A percentile compares a stretch with the other conserved stretches of the same genome.
Evolutionary conservation across 768 basidiomycete genomes (phyloP).

Genomic region (Boletus eberwhitei): DNA sequence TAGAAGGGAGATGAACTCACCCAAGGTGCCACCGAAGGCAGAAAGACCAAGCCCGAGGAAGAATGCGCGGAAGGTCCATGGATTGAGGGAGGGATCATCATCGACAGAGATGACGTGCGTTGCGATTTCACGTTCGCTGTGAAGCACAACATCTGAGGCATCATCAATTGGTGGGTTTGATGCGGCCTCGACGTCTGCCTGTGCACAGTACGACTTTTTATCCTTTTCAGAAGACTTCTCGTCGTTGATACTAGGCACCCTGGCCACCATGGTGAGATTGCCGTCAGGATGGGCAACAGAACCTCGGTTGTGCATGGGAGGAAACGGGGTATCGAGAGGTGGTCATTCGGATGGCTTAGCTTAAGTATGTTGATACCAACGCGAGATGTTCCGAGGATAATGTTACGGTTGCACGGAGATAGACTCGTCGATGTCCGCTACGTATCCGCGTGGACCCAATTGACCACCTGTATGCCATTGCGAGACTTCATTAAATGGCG

Average conservation of each 20-base stretch:
- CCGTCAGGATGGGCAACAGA: background rate
- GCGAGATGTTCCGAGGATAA: background rate
- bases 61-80: slow-evolving; percentile 43
- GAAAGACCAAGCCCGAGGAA: slow-evolving; percentile 54
- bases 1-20: slow-evolving; percentile 21
- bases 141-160: slow-evolving; percentile 24
- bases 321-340: background rate
- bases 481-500: background rate
- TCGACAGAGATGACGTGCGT: slow-evolving; percentile 44
- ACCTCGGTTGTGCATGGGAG: slow-evolving; percentile 4
- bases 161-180: slow-evolving; percentile 5
- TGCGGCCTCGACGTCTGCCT: slow-evolving; percentile 33
- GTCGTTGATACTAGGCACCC: background rate
- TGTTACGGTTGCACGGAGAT: background rate
- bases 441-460: background rate
- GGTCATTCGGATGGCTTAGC: background rate
- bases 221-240: slow-evolving; percentile 10
- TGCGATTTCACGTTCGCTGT: slow-evolving; percentile 45
- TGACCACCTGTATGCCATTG: background rate
- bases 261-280: background rate
- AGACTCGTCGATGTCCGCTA: background rate
- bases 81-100: slow-evolving; percentile 28
- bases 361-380: slow-evolving; percentile 1
- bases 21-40: slow-evolving; percentile 49
- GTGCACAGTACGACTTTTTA: slow-evolving; percentile 17